phyloP scores from a whole-genome alignment of 441 rosid species.

The Melastoma candidum region DNA sequence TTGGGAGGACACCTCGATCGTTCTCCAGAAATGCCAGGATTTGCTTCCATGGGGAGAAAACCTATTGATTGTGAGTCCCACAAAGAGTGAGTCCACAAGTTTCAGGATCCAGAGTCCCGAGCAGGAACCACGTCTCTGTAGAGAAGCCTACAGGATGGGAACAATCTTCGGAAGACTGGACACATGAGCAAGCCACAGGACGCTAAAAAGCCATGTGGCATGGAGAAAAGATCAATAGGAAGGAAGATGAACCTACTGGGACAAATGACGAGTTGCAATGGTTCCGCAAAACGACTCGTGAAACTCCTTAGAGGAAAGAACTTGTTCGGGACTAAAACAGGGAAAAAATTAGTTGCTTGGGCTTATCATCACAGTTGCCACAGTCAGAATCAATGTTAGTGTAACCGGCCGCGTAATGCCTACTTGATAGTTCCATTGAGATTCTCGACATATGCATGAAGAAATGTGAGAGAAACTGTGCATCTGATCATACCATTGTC shows the following conservation, averaged over 20 bases:
- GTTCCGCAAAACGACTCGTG: constrained; percentile 40
- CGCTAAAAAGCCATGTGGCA: constrained; percentile 19
- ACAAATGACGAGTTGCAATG: constrained; percentile 49
- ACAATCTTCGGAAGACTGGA: constrained; percentile 24
- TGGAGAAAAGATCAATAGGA: constrained; percentile 39
- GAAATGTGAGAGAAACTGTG: too few species aligned
- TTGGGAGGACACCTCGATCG: constrained; percentile 66
- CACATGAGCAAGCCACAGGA: constrained; percentile 22
- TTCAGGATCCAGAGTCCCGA: constrained; percentile 68
- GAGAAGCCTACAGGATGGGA: constrained; percentile 38
- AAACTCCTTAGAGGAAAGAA: constrained; percentile 26
- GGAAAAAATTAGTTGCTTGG: constrained; percentile 22
- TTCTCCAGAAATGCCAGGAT: constrained; percentile 58
- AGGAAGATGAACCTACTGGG: constrained; percentile 45
- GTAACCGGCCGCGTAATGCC: too few species aligned
- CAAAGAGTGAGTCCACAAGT: constrained; percentile 62
- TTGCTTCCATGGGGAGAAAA: constrained; percentile 58
- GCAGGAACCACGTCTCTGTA: constrained; percentile 48
- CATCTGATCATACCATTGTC: too few species aligned
- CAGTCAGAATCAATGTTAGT: too few species aligned
- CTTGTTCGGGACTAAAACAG: constrained; percentile 25
- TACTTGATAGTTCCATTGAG: too few species aligned
- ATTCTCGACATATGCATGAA: too few species aligned
- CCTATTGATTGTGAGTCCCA: constrained; percentile 53
- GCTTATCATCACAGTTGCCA: neutral